A percentile compares a stretch with the other conserved stretches of the same genome.
phyloP scores from a whole-genome alignment of 2,329 filamentous ascomycete genomes.

The Monascus ruber region DNA sequence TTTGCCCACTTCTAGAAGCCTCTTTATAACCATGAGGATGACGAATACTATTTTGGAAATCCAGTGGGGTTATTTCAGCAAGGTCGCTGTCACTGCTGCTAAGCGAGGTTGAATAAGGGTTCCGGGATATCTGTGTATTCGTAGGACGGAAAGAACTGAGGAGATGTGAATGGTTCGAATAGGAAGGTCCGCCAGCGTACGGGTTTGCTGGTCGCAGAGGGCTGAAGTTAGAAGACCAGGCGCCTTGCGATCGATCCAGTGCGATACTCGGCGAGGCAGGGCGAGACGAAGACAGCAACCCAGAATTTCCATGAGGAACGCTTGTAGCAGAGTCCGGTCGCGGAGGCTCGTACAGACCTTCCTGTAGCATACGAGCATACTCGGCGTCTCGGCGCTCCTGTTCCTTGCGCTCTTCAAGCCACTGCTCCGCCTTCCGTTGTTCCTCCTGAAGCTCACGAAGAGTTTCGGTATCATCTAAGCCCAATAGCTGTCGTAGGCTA shows the following conservation, averaged over 20 bases:
- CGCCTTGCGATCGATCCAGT: too few species aligned
- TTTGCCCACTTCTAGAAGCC: too few species aligned
- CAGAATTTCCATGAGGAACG: constrained; percentile 2
- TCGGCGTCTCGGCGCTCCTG: constrained; percentile 28
- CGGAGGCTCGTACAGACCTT: constrained; percentile 12
- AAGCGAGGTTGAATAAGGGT: background rate
- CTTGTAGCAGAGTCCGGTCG: constrained; percentile 4
- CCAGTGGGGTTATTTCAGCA: constrained; percentile 16
- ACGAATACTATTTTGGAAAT: constrained; percentile 7
- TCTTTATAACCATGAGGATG: background rate
- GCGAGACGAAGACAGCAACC: constrained; percentile 1
- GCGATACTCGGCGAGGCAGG: background rate
- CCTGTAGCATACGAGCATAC: constrained; percentile 27
- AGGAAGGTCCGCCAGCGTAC: too few species aligned
- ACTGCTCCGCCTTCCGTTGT: constrained; percentile 19
- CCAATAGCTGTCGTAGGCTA: constrained; percentile 14
- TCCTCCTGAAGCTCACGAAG: constrained; percentile 18
- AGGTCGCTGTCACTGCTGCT: constrained; percentile 23
- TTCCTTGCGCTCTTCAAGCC: constrained; percentile 17
- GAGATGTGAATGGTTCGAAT: too few species aligned
- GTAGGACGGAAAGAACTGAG: too few species aligned
- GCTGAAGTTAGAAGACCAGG: too few species aligned
- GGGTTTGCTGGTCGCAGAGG: too few species aligned
- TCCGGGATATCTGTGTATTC: background rate
- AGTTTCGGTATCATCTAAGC: constrained; percentile 12